phyloP scores from a whole-genome alignment of 306 rosid genomes.

The Vigna radiata region DNA sequence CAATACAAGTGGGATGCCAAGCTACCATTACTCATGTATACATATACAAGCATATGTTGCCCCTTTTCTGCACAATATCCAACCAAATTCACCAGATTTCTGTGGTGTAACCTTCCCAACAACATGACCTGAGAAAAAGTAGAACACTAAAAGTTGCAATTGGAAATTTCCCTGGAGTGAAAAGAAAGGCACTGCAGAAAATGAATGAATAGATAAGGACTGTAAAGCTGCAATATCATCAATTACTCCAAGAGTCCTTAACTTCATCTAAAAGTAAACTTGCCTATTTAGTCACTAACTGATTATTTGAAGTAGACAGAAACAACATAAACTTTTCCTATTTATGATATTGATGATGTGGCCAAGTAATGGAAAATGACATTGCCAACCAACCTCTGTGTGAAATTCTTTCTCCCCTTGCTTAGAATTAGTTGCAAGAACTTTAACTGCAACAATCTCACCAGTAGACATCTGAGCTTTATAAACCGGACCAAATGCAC shows the following conservation, averaged over 20 bases:
- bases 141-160: constrained; percentile 2
- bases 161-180: not conserved
- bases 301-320: not conserved
- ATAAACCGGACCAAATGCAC: constrained; percentile 85
- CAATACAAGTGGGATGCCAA: constrained; percentile 80
- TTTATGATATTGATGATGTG: not conserved
- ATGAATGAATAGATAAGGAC: not conserved
- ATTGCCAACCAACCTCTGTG: constrained; percentile 62
- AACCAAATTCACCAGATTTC: constrained; percentile 57
- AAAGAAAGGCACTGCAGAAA: not conserved
- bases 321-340: not conserved
- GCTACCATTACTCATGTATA: constrained; percentile 77
- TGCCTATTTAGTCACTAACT: not conserved
- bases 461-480: constrained; percentile 81
- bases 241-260: not conserved
- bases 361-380: not conserved
- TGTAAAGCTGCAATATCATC: not conserved
- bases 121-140: constrained; percentile 60
- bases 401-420: constrained; percentile 86
- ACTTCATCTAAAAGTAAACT: not conserved
- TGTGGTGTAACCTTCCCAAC: constrained; percentile 79
- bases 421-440: constrained; percentile 80
- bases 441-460: constrained; percentile 76
- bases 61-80: constrained; percentile 69
- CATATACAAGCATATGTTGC: constrained; percentile 76